Conservation (phyloP, 192 early-diverging fungal genomes). For the Backusella parvicylindrica region DNA sequence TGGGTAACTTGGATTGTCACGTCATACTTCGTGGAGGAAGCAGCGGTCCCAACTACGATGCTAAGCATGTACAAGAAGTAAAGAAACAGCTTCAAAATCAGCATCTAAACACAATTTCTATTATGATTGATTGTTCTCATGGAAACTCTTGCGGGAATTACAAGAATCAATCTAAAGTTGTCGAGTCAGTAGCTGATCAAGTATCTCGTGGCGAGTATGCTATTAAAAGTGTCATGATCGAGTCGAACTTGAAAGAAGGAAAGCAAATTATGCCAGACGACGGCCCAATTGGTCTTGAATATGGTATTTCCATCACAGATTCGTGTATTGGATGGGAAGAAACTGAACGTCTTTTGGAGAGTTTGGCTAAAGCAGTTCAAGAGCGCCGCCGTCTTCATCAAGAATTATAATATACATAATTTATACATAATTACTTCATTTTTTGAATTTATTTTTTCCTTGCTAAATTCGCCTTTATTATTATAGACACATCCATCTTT, state of each 20-base stretch:
- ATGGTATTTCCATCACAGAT: constrained; percentile 92
- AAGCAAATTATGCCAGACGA: constrained; percentile 78
- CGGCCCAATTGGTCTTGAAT: constrained; percentile 62
- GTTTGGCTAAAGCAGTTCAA: constrained; percentile 75
- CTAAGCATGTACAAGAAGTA: background rate
- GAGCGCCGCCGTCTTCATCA: constrained; percentile 36
- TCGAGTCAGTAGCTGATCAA: constrained; percentile 66
- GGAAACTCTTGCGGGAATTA: constrained; percentile 90
- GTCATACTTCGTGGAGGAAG: constrained; percentile 90
- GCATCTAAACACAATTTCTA: constrained; percentile 49
- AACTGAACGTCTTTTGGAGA: constrained; percentile 71
- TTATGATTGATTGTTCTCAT: constrained; percentile 97
- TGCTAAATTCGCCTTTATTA: no score
- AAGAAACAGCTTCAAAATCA: constrained; percentile 59
- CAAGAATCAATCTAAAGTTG: constrained; percentile 79
- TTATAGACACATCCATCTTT: background rate
- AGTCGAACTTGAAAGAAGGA: constrained; percentile 83
- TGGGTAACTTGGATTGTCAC: constrained; percentile 80
- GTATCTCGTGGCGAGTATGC: constrained; percentile 62
- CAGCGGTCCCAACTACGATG: constrained; percentile 82
- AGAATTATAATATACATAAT: background rate
- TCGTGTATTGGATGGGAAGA: constrained; percentile 88
- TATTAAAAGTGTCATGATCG: constrained; percentile 90
- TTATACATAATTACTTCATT: no score
- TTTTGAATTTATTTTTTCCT: background rate